phyloP scores from a whole-genome alignment of 139 green algal species.

The Coccomyxa sp. region DNA sequence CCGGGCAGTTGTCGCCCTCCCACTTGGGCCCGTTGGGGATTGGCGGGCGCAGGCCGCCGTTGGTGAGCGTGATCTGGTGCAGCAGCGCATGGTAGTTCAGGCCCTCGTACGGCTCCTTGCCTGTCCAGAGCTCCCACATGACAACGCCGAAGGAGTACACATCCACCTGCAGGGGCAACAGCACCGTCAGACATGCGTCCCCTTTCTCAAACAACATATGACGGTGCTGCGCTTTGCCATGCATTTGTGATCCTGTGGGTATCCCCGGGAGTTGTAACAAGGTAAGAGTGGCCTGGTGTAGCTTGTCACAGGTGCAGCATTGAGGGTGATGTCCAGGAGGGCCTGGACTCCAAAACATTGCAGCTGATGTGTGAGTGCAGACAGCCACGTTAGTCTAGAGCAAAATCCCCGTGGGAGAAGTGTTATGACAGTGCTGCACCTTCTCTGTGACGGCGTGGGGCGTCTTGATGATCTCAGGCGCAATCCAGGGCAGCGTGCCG shows the following conservation, averaged over 20 bases:
- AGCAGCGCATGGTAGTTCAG: slow-evolving; percentile 80
- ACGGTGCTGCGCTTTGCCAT: no score
- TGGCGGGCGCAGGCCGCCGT: slow-evolving; percentile 41
- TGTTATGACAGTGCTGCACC: no score
- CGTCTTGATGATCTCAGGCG: slow-evolving; percentile 73
- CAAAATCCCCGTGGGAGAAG: no score
- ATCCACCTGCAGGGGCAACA: slow-evolving; percentile 31
- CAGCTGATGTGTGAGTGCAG: no score
- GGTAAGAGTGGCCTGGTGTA: no score
- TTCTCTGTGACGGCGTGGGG: slow-evolving; percentile 56
- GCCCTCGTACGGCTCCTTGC: slow-evolving; percentile 59
- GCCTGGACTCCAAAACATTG: no score
- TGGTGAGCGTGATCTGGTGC: slow-evolving; percentile 54
- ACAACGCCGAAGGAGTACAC: slow-evolving; percentile 70
- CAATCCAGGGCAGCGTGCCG: slow-evolving; percentile 77
- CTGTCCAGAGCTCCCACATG: slow-evolving; percentile 77
- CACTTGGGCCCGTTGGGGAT: slow-evolving; percentile 58
- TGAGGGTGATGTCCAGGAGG: no score
- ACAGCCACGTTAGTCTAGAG: no score
- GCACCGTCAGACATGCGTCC: neutral
- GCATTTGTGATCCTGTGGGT: no score
- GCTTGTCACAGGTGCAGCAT: no score
- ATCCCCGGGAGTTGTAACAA: no score
- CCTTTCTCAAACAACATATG: no score
- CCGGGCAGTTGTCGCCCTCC: slow-evolving; percentile 39